These are phyloP conservation scores for Incumbomyces delicatus DNA, from an alignment of 2,329 filamentous ascomycete species.

Conservation along the genomic window DNA sequence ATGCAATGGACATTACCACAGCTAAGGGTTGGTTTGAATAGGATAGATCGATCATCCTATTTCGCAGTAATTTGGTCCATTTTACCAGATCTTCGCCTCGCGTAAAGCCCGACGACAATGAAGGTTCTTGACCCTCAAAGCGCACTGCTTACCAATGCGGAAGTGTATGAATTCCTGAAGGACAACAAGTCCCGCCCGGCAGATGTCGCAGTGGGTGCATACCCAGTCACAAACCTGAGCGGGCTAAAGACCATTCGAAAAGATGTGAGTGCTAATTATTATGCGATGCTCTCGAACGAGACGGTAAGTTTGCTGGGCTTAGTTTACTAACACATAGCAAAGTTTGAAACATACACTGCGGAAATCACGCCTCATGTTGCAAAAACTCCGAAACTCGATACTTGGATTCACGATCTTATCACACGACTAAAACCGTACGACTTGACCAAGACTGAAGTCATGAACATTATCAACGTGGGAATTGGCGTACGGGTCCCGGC, in stretches of 20 bases:
- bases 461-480: conserved; percentile 38
- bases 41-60: background rate
- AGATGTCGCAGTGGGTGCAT: conserved; percentile 17
- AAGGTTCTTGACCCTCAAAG: conserved; percentile 34
- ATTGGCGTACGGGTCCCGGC: conserved; percentile 25
- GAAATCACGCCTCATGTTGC: conserved; percentile 6
- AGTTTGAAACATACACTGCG: conserved; percentile 1
- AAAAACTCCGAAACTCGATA: background rate
- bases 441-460: conserved; percentile 37
- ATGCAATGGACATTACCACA: too few species aligned
- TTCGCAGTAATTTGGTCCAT: too few species aligned
- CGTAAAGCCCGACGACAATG: background rate
- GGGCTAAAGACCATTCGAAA: conserved; percentile 38
- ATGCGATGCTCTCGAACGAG: background rate
- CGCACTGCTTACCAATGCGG: conserved; percentile 35
- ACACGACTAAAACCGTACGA: conserved; percentile 26
- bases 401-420: conserved; percentile 1
- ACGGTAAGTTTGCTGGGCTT: background rate
- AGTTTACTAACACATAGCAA: conserved; percentile 1
- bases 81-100: too few species aligned
- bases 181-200: conserved; percentile 29
- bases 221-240: conserved; percentile 31
- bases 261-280: conserved; percentile 27
- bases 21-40: too few species aligned
- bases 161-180: conserved; percentile 34